These are phyloP conservation scores for Endotrypanum monterogeii DNA, from an alignment of 208 protist genomes.

Conservation along the genomic window DNA sequence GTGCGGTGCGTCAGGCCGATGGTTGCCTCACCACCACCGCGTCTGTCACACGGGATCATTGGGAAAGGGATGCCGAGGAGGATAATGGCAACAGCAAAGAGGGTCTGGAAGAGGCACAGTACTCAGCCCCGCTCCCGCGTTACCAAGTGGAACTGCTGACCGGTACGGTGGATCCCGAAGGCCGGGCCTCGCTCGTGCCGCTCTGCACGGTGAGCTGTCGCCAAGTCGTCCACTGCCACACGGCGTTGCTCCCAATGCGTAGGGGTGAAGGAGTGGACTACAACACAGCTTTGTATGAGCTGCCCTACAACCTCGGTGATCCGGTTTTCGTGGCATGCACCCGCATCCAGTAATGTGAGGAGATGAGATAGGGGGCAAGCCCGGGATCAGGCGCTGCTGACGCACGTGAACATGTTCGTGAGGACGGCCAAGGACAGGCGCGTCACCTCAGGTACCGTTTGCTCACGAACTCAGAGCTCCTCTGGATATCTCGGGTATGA, in stretches of 20 bases:
- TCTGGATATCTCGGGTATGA: background rate
- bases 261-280: constrained; percentile 27
- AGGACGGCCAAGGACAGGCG: background rate
- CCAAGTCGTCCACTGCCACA: constrained; percentile 43
- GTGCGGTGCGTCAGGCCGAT: background rate
- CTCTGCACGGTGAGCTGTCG: constrained; percentile 56
- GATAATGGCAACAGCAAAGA: background rate
- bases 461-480: background rate
- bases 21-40: background rate
- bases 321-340: constrained; percentile 72
- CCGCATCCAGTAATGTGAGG: constrained; percentile 18
- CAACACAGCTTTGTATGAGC: constrained; percentile 44
- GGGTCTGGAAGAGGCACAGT: constrained; percentile 18
- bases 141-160: constrained; percentile 58
- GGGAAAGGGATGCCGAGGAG: background rate
- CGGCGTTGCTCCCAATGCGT: constrained; percentile 37
- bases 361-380: constrained; percentile 3
- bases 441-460: too few species aligned
- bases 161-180: constrained; percentile 40
- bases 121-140: constrained; percentile 21
- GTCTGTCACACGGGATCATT: background rate
- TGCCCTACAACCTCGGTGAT: constrained; percentile 56
- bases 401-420: too few species aligned
- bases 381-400: background rate
- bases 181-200: constrained; percentile 38